These are phyloP conservation scores for Rusavskia elegans DNA, from an alignment of 495 filamentous ascomycete genomes.

Conservation along the genomic window DNA sequence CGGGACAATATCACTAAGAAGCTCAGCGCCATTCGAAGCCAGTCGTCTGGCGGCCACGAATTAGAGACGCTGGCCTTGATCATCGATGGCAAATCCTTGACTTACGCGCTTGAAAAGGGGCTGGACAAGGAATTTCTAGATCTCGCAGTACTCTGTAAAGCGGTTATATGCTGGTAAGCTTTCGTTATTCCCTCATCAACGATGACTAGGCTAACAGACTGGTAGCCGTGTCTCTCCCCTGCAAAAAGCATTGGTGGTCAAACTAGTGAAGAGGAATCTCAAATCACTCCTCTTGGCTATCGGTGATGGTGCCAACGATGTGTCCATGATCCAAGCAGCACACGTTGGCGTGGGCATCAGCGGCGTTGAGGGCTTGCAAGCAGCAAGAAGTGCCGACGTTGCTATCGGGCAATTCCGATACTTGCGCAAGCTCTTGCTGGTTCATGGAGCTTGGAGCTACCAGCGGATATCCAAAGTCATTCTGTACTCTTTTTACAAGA, in stretches of 20 bases:
- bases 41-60: constrained; percentile 56
- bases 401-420: constrained; percentile 94
- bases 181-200: background rate
- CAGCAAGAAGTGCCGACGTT: constrained; percentile 89
- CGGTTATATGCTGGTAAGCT: constrained; percentile 82
- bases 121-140: constrained; percentile 90
- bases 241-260: constrained; percentile 96
- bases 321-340: constrained; percentile 98
- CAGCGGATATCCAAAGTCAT: constrained; percentile 94
- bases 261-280: constrained; percentile 91
- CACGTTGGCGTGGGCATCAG: constrained; percentile 98
- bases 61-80: constrained; percentile 83
- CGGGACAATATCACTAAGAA: constrained; percentile 84
- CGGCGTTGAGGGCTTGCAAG: constrained; percentile 96
- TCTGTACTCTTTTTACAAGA: constrained; percentile 98
- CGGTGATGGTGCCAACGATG: constrained; percentile 96
- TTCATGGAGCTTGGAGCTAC: constrained; percentile 96
- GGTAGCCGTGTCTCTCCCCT: constrained; percentile 84
- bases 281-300: constrained; percentile 89
- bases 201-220: constrained; percentile 5
- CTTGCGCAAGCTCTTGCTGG: constrained; percentile 83
- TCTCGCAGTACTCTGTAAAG: constrained; percentile 89
- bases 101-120: constrained; percentile 84
- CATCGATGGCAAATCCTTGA: constrained; percentile 92
- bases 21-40: constrained; percentile 65